Base-by-base conservation (phyloP, 805 yeast species). In the Candida piceae region DNA sequence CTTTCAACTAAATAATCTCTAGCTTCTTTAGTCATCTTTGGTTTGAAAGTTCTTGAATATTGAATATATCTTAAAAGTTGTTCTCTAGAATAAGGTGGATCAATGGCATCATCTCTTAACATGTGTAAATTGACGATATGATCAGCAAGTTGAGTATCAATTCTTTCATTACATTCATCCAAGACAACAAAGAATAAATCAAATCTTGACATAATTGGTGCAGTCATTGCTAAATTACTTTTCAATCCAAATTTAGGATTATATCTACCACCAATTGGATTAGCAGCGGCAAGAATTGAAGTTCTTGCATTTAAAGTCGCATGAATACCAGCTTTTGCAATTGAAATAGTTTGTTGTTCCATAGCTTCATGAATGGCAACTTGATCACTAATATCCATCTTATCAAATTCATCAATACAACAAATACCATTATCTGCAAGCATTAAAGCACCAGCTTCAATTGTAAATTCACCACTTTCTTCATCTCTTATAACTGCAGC, bases 291-390 rank as follows among this genome's bases (percentile, higher is more conserved):
- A 34, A 93, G 65, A 50, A 93, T 93, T 0, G 97, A 87, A 0
- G 98, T 87, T 55, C 98, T 75, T 1, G 98, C 98, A 60, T 93
- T 93, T 53, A 93, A 68, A 1, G 98, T 93, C 2, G 98, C 97
- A 56, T 93, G 97, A 46, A 93, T 93, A 55, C 98, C 98, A 1
- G 98, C 98, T 60, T 93, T 93, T 9, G 98, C 97, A 54, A 93
- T 93, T 12, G 97, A 89, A 48, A 93, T 93, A 0, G 98, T 93
- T 63, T 93, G 98, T 65, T 93, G 98, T 72, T 93, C 98, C 98
- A 93, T 93, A 17, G 97, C 98, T 67, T 93, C 98, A 66, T 93
- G 98, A 66, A 93, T 90, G 3, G 97, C 97, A 38, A 93, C 97
- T 64, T 93, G 97, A 63, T 93, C 97, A 1, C 80, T 64, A 29